Conservation (phyloP, 2,329 filamentous ascomycete species). For the Diaporthe sp. region DNA sequence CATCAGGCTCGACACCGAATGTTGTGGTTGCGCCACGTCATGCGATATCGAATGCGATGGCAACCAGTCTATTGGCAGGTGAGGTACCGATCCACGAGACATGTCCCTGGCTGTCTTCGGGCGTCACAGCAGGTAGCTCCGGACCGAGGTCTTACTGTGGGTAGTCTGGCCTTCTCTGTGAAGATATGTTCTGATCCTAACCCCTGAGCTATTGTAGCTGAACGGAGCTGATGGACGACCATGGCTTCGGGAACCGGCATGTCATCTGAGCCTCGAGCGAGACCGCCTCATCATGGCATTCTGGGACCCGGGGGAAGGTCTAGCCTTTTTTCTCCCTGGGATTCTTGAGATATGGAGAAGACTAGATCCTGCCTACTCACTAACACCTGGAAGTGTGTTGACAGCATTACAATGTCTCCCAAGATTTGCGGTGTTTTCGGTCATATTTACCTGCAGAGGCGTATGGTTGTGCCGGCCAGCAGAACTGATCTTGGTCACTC, state of each 20-base stretch:
- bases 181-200: not conserved
- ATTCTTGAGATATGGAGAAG: not conserved
- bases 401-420: not conserved
- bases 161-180: not conserved
- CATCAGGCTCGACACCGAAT: not conserved
- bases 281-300: not conserved
- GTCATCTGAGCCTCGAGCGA: not conserved
- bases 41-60: not conserved
- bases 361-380: not conserved
- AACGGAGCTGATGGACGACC: not conserved
- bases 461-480: not conserved
- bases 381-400: not conserved
- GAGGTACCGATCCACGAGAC: constrained; percentile 8
- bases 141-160: not conserved
- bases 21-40: constrained; percentile 4
- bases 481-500: not conserved
- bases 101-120: constrained; percentile 2
- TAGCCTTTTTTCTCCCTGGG: not conserved
- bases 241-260: constrained; percentile 13
- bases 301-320: not conserved
- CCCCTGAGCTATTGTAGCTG: constrained; percentile 7
- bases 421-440: not conserved
- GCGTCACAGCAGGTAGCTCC: constrained; percentile 19
- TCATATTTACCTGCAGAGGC: not conserved
- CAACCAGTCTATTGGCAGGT: constrained; percentile 19